phyloP scores from a whole-genome alignment of 1,284 basidiomycete species.

The Cryptococcus maquisensis region DNA sequence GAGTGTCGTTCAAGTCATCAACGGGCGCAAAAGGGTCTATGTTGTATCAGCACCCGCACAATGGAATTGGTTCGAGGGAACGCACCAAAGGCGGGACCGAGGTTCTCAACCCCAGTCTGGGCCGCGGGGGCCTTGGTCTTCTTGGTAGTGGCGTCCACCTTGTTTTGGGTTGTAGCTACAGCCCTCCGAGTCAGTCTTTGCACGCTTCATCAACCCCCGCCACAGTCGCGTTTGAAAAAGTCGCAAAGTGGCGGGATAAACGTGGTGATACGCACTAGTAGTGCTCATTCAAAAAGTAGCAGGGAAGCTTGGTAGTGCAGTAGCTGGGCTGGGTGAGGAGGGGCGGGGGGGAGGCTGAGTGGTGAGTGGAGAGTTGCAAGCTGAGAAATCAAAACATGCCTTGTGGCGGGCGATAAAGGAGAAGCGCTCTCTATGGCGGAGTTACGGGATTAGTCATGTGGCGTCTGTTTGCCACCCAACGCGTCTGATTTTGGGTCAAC shows the following conservation, averaged over 20 bases:
- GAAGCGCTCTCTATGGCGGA: not conserved
- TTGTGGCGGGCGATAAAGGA: not conserved
- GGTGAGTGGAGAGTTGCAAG: constrained; percentile 10
- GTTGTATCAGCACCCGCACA: not conserved
- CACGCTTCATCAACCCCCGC: not conserved
- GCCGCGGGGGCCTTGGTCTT: constrained; percentile 43
- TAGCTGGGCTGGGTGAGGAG: not conserved
- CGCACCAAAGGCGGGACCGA: constrained; percentile 37
- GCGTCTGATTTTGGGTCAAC: no score
- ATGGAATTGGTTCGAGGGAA: constrained; percentile 2
- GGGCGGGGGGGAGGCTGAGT: constrained; percentile 3
- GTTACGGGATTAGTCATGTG: not conserved
- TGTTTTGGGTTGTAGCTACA: constrained; percentile 24
- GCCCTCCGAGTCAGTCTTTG: not conserved
- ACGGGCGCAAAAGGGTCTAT: constrained; percentile 83
- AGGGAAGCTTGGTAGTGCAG: not conserved
- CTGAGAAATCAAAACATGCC: not conserved
- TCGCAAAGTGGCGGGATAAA: not conserved
- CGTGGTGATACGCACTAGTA: constrained; percentile 17
- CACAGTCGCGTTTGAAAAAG: not conserved
- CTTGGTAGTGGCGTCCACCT: constrained; percentile 48
- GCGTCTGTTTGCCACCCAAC: not conserved
- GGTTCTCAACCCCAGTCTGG: constrained; percentile 39
- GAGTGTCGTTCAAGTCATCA: constrained; percentile 38
- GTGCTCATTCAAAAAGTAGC: constrained; percentile 40